A percentile compares a stretch with the other conserved stretches of the same genome.
Evolutionary conservation across 2,329 filamentous ascomycete species (phyloP).

Genomic region (Diaporthe sp.): DNA sequence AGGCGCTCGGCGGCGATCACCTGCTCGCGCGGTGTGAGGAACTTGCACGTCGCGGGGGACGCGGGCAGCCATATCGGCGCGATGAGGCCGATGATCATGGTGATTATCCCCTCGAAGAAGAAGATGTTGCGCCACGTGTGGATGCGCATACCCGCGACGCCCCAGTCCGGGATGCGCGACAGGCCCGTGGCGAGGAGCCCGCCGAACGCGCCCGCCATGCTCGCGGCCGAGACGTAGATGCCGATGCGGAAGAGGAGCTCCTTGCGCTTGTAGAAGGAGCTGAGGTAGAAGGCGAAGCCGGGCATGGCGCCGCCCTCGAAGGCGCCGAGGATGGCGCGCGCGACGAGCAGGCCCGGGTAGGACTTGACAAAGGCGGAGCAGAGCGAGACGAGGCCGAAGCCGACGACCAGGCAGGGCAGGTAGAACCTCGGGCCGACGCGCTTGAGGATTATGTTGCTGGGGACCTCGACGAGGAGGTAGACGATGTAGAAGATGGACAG

Average conservation of each 20-base stretch:
- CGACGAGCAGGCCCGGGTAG: conserved; percentile 75
- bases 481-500: conserved; percentile 78
- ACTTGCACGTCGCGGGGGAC: conserved; percentile 61
- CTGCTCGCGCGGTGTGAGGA: conserved; percentile 66
- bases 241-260: conserved; percentile 81
- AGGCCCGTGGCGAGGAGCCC: conserved; percentile 82
- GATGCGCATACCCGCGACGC: conserved; percentile 56
- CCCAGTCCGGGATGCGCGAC: conserved; percentile 71
- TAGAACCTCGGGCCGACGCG: conserved; percentile 73
- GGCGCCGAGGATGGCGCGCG: conserved; percentile 76
- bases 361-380: conserved; percentile 76
- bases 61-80: conserved; percentile 67
- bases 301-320: conserved; percentile 80
- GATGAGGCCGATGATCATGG: conserved; percentile 59
- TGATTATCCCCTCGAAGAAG: conserved; percentile 73
- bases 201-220: conserved; percentile 79
- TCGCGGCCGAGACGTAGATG: conserved; percentile 79
- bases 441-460: conserved; percentile 75
- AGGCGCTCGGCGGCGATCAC: conserved; percentile 67
- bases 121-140: conserved; percentile 72
- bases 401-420: conserved; percentile 73
- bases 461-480: conserved; percentile 73
- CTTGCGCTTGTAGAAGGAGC: conserved; percentile 81
- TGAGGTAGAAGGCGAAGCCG: conserved; percentile 77
- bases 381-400: conserved; percentile 78